These are phyloP conservation scores for Podospora appendiculata DNA, from an alignment of 495 filamentous ascomycete species.

Conservation along the genomic window DNA sequence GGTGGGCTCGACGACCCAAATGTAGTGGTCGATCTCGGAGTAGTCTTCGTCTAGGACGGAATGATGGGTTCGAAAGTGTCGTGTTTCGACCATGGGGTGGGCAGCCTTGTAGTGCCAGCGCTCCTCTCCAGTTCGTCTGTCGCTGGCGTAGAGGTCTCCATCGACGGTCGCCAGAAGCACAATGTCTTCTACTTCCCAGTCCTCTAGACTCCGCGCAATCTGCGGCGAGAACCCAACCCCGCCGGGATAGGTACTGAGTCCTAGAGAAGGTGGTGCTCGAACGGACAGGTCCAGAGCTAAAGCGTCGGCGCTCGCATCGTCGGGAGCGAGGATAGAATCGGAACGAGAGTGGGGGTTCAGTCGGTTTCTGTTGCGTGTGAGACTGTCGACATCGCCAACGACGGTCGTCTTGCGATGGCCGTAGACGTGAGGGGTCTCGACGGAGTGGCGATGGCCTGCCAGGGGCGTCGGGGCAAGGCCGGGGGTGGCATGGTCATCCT, in stretches of 20 bases:
- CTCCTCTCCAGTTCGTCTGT: constrained; percentile 73
- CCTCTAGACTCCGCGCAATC: constrained; percentile 92
- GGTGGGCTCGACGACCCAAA: constrained; percentile 97
- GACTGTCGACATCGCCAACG: constrained; percentile 5
- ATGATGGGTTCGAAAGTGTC: constrained; percentile 67
- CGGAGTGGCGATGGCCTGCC: constrained; percentile 15
- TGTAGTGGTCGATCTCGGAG: constrained; percentile 65
- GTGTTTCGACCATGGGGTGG: constrained; percentile 82
- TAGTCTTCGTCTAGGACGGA: constrained; percentile 50
- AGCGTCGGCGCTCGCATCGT: constrained; percentile 89
- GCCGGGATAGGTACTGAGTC: constrained; percentile 43
- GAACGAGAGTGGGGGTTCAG: constrained; percentile 7
- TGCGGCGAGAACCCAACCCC: constrained; percentile 63
- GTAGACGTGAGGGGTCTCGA: constrained; percentile 17
- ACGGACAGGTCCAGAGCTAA: constrained; percentile 86
- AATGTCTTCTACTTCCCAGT: constrained; percentile 99
- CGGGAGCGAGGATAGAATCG: constrained; percentile 38
- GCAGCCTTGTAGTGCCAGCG: constrained; percentile 80
- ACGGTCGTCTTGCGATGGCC: constrained; percentile 17
- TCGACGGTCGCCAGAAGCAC: constrained; percentile 99
- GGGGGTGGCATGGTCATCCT: constrained; percentile 20
- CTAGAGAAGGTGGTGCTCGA: constrained; percentile 69
- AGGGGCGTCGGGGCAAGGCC: constrained; percentile 13
- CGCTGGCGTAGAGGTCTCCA: constrained; percentile 87
- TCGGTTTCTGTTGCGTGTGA: constrained; percentile 5